Evolutionary conservation across 2,329 filamentous ascomycete species (phyloP).

Genomic region (Alternaria incomplexa): DNA sequence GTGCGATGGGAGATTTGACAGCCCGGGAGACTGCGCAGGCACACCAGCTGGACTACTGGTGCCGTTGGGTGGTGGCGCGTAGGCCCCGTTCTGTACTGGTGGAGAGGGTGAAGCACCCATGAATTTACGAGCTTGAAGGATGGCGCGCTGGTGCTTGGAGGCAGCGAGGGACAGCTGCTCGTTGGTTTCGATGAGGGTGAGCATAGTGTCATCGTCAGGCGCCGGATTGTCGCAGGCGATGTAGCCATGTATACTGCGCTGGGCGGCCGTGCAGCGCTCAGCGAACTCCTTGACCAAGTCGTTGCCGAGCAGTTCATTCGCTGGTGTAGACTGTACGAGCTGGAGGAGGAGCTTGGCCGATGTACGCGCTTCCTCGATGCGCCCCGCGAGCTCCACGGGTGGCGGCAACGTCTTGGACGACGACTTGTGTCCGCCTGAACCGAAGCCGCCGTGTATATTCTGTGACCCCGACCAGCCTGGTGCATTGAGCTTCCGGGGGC

Average conservation of each 20-base stretch:
- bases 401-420: constrained; percentile 59
- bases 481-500: constrained; percentile 53
- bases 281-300: constrained; percentile 94
- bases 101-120: constrained; percentile 40
- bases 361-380: constrained; percentile 88
- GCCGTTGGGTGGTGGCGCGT: constrained; percentile 2
- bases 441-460: constrained; percentile 27
- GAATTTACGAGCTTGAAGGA: constrained; percentile 64
- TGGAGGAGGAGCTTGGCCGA: constrained; percentile 92
- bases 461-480: constrained; percentile 48
- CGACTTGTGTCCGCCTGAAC: constrained; percentile 24
- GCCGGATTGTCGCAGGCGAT: constrained; percentile 79
- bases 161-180: constrained; percentile 85
- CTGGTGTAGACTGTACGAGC: constrained; percentile 83
- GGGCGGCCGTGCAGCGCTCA: constrained; percentile 81
- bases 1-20: constrained; percentile 17
- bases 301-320: constrained; percentile 75
- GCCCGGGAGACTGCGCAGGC: constrained; percentile 10
- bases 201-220: constrained; percentile 93
- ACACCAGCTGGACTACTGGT: constrained; percentile 10
- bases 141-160: constrained; percentile 82
- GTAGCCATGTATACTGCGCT: constrained; percentile 82
- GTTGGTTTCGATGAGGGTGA: constrained; percentile 91
- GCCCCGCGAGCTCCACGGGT: constrained; percentile 76
- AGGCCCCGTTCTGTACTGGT: constrained; percentile 7